These are phyloP conservation scores for Paraurostyla sp. DNA, from an alignment of 73 alveolate genomes.

Conservation along the genomic window DNA sequence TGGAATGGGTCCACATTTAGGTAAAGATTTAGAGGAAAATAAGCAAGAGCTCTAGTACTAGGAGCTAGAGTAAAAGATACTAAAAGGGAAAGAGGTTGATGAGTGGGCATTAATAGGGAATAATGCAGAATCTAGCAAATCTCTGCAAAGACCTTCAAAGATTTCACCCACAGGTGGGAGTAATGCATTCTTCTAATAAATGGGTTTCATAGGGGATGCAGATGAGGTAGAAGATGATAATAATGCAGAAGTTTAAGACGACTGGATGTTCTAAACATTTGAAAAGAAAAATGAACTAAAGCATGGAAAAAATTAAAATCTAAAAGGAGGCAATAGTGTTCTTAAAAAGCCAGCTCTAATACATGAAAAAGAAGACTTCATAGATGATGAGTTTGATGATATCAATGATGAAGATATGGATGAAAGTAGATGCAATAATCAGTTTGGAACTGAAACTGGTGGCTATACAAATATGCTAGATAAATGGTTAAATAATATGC, in stretches of 20 bases:
- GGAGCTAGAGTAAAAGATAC: conserved; percentile 21
- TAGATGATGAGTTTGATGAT: neutral
- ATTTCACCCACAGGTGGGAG: too few relatives aligned
- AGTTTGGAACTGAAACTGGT: neutral
- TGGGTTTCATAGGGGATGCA: conserved; percentile 18
- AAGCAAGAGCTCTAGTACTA: neutral
- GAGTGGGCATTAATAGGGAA: neutral
- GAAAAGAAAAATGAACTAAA: neutral
- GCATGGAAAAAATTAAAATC: neutral
- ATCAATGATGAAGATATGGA: neutral
- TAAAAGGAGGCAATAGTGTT: neutral
- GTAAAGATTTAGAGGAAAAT: neutral
- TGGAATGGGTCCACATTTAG: conserved; percentile 41
- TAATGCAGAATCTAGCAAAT: neutral
- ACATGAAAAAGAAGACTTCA: neutral
- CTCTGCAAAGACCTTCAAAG: too few relatives aligned
- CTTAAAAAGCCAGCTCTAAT: neutral
- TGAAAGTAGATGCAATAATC: neutral
- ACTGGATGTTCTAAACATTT: conserved; percentile 31
- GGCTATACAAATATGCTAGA: conserved; percentile 13
- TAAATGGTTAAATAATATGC: conserved; percentile 3
- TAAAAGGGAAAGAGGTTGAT: conserved; percentile 29
- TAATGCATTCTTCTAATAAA: neutral
- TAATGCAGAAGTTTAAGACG: neutral
- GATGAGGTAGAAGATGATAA: conserved; percentile 36